Evolutionary conservation across 768 basidiomycete species (phyloP).

Genomic region (Solioccasus polychromus): DNA sequence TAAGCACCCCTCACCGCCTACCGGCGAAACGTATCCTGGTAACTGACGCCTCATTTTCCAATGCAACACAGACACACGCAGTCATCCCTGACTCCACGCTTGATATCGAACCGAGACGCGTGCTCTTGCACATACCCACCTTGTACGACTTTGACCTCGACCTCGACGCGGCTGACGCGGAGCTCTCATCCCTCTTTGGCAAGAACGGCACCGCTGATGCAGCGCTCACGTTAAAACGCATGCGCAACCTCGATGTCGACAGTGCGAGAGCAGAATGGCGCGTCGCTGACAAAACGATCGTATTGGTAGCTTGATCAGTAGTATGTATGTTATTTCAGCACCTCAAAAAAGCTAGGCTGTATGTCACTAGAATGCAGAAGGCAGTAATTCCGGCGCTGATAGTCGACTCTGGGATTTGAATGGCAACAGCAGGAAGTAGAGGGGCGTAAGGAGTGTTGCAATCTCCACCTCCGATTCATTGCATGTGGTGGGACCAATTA

Average conservation of each 20-base stretch:
- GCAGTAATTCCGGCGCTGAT: conserved; percentile 7
- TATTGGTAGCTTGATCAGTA: conserved; percentile 39
- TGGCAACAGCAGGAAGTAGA: conserved; percentile 1
- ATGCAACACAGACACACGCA: conserved; percentile 41
- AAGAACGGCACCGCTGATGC: conserved; percentile 17
- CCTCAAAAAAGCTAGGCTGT: background rate
- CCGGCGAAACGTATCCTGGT: conserved; percentile 3
- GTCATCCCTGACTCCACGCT: conserved; percentile 49
- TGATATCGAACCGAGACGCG: conserved; percentile 61
- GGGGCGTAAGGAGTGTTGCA: background rate
- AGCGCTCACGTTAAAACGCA: conserved; percentile 52
- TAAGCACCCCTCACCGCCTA: conserved; percentile 35
- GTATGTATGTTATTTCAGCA: conserved; percentile 1
- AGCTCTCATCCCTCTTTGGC: conserved; percentile 37
- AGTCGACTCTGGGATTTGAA: background rate
- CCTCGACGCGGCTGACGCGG: conserved; percentile 52
- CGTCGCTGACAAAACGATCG: conserved; percentile 48
- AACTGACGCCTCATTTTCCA: background rate
- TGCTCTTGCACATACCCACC: conserved; percentile 50
- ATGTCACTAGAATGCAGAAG: background rate
- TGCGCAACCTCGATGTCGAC: conserved; percentile 59
- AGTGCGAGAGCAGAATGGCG: conserved; percentile 66
- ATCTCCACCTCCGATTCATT: background rate
- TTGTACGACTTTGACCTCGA: conserved; percentile 55
- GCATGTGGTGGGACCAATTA: too few relatives aligned